These are phyloP conservation scores for Ascocoryne sarcoides DNA, from an alignment of 2,329 filamentous ascomycete species.

Conservation along the genomic window DNA sequence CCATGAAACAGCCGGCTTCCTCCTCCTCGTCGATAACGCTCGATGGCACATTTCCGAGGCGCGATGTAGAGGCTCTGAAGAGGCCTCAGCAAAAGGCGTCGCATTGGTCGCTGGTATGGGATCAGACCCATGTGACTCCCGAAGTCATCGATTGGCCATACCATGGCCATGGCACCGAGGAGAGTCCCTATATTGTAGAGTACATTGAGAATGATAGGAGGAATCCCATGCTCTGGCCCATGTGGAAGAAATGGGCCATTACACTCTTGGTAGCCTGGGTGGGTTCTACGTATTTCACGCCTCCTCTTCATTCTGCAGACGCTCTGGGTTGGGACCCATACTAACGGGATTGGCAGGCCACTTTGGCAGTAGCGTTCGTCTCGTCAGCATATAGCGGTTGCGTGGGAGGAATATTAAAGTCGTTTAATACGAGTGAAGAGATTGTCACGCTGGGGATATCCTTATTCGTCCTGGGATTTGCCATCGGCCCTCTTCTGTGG, in stretches of 20 bases:
- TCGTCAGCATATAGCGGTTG: constrained; percentile 32
- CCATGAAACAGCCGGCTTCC: not conserved
- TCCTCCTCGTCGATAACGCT: not conserved
- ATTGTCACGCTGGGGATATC: constrained; percentile 39
- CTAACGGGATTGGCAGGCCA: constrained; percentile 6
- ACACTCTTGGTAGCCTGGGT: constrained; percentile 33
- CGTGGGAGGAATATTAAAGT: constrained; percentile 27
- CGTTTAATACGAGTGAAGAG: constrained; percentile 30
- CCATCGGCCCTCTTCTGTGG: constrained; percentile 46
- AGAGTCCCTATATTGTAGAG: constrained; percentile 35
- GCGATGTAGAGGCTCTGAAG: not conserved
- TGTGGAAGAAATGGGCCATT: constrained; percentile 32
- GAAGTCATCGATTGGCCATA: constrained; percentile 35
- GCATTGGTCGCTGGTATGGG: constrained; percentile 34
- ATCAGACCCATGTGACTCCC: constrained; percentile 37
- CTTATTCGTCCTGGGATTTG: constrained; percentile 49
- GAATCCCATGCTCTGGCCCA: constrained; percentile 32
- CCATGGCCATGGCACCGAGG: constrained; percentile 32
- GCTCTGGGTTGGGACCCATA: no score
- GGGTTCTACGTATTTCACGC: no score
- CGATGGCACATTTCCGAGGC: not conserved
- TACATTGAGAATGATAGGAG: constrained; percentile 35
- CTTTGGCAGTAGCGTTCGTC: constrained; percentile 24
- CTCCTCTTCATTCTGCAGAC: no score
- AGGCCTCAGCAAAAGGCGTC: constrained; percentile 10